These are phyloP conservation scores for Fusarium marasasianum DNA, from an alignment of 2,329 filamentous ascomycete species.

Conservation along the genomic window DNA sequence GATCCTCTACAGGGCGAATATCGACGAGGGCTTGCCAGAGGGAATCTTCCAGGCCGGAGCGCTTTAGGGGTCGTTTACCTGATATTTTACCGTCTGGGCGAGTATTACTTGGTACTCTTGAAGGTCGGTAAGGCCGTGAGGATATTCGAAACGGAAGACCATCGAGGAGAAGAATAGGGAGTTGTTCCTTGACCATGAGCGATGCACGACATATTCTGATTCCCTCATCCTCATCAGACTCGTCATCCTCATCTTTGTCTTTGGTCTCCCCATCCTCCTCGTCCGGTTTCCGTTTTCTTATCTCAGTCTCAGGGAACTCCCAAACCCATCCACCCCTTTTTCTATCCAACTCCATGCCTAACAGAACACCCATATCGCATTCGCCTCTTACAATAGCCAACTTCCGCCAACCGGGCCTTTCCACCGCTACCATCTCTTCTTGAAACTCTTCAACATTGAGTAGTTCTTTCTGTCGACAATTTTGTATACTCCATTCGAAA, in stretches of 20 bases:
- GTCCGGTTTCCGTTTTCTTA: background rate
- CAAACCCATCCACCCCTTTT: conserved; percentile 32
- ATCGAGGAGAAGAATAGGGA: conserved; percentile 38
- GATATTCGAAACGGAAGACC: conserved; percentile 25
- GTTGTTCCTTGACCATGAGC: conserved; percentile 25
- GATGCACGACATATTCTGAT: conserved; percentile 40
- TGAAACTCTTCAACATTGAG: conserved; percentile 25
- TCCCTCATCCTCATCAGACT: conserved; percentile 11
- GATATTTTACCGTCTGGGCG: background rate
- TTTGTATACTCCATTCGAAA: conserved; percentile 39
- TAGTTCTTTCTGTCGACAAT: conserved; percentile 31
- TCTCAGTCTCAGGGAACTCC: conserved; percentile 38
- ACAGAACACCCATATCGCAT: conserved; percentile 28
- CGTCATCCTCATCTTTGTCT: background rate
- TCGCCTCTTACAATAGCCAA: conserved; percentile 38
- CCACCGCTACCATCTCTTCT: conserved; percentile 28
- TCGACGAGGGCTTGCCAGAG: conserved; percentile 34
- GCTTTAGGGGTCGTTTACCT: background rate
- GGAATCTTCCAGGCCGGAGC: conserved; percentile 34
- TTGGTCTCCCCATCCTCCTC: background rate
- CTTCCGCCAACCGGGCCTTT: conserved; percentile 33
- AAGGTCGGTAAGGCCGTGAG: background rate
- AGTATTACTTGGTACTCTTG: conserved; percentile 3
- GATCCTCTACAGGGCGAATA: conserved; percentile 17
- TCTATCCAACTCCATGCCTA: conserved; percentile 31